A percentile compares a stretch with the other conserved stretches of the same genome.
These are phyloP conservation scores for Parathielavia hyrcaniae DNA, from an alignment of 495 filamentous ascomycete genomes.

Conservation along the genomic window DNA sequence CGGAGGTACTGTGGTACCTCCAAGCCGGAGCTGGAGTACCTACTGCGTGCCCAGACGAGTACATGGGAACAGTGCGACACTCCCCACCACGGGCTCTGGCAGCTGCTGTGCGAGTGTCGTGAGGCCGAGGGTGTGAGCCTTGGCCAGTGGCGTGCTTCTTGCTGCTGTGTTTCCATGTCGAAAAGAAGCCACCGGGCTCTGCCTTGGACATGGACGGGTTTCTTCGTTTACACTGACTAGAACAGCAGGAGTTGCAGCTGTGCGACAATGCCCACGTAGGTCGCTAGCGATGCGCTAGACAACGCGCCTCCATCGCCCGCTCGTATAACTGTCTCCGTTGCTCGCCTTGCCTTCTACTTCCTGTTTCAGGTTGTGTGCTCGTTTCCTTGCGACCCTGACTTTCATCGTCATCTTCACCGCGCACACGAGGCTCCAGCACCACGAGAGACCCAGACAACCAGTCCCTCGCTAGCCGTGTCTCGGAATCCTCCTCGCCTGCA, in stretches of 20 bases:
- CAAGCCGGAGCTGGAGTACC: no score
- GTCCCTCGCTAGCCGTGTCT: not conserved
- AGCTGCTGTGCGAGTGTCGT: not conserved
- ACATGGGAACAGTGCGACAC: not conserved
- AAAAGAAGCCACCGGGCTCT: not conserved
- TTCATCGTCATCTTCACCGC: not conserved
- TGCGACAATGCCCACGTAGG: not conserved
- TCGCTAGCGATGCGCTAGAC: not conserved
- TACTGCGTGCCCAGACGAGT: not conserved
- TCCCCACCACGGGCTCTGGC: not conserved
- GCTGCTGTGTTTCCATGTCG: not conserved
- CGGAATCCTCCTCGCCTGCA: not conserved
- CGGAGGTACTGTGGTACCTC: no score
- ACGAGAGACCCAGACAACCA: not conserved
- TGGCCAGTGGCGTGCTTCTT: not conserved
- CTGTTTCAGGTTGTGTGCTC: not conserved
- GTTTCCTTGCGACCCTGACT: not conserved
- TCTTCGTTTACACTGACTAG: not conserved
- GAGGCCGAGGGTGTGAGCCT: no score
- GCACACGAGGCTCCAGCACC: not conserved
- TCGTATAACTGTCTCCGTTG: not conserved
- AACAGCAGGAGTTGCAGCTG: slow-evolving; percentile 1
- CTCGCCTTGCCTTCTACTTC: not conserved
- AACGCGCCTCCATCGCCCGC: not conserved
- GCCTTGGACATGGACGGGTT: not conserved